Base-by-base conservation (phyloP, 2,329 filamentous ascomycete species). In the Emergomyces africanus region DNA sequence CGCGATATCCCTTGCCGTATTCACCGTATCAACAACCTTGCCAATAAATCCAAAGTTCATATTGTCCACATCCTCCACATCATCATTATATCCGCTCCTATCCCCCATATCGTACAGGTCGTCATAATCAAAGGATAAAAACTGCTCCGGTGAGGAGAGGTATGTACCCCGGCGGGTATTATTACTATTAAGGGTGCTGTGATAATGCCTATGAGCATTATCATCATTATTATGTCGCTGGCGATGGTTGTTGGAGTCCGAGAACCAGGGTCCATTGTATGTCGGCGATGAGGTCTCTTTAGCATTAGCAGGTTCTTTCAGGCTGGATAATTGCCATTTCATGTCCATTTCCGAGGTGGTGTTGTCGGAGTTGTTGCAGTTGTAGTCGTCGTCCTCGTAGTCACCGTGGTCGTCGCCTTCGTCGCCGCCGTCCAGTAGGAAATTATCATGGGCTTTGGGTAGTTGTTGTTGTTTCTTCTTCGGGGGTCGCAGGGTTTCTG, bases 211-310 rank as follows among this genome's bases (percentile, higher is more conserved):
- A 48, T 48, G 44, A 14, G 44, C 2, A 28, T 23, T n/a, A 53
- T 54, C 20, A 14, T 61, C 12, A 23, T 55, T 46, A 23, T 35
- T 37, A n/a, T n/a, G n/a, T 20, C 18, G 18, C 41, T 33, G 37
- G 41, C 48, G 53, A 4, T 56, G 48, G 54, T 54, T 53, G 54
- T n/a, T 35, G 5, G 42, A 39, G 25, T 87, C 58, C 6, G 35
- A 15, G 42, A 57, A 58, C 57, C 58, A 57, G 12, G 33, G 48
- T 23, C 42, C 37, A 25, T 35, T 55, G 15, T 39, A 54, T 8
- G 48, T 42, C 4, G 23, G 33, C n/a, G 51, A 35, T 28, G n/a
- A n/a, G n/a, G 28, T 30, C 14, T 53, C 14, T 20, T 23, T n/a
- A n/a, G 2, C 30, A n/a, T 23, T n/a, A n/a, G 2, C 30, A n/a